These are phyloP conservation scores for Sphagnum tenellum DNA, from an alignment of 225 moss, liverwort and hornwort species.

Conservation along the genomic window DNA sequence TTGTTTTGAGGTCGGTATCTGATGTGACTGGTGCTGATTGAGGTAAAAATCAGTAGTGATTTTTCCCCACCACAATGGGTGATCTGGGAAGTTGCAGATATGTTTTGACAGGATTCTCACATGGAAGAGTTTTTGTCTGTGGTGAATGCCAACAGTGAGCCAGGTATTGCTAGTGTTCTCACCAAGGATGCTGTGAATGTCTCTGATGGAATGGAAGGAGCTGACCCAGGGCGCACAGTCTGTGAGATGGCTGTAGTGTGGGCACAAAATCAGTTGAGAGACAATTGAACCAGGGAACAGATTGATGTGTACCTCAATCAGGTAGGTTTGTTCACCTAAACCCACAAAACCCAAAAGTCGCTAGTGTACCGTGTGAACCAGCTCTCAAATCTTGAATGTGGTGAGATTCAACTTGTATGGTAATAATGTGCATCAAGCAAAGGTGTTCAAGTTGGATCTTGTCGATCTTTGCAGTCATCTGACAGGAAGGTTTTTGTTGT, in stretches of 20 bases:
- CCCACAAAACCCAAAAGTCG: neutral
- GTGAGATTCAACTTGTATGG: too few species aligned
- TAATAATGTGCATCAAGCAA: too few species aligned
- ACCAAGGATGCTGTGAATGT: slow-evolving; percentile 30
- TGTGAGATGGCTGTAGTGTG: slow-evolving; percentile 95
- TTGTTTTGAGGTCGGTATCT: neutral
- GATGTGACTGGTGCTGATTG: neutral
- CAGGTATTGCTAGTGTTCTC: slow-evolving; percentile 66
- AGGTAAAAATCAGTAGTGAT: neutral
- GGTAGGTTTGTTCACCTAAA: slow-evolving; percentile 15
- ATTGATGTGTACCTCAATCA: slow-evolving; percentile 53
- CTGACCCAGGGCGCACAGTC: slow-evolving; percentile 33
- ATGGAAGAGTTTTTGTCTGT: neutral
- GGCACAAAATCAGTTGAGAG: slow-evolving; percentile 74
- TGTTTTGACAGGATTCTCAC: neutral
- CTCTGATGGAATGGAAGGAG: slow-evolving; percentile 14
- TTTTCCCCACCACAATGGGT: neutral
- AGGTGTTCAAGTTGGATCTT: too few species aligned
- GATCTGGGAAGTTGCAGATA: too few species aligned
- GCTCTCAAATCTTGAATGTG: too few species aligned
- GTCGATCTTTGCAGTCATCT: too few species aligned
- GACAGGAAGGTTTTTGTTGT: too few species aligned
- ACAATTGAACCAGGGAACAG: slow-evolving; percentile 59
- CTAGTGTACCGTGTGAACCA: too few species aligned
- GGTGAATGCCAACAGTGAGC: slow-evolving; percentile 12